Percentiles rank a stretch among this genome's conserved stretches.
Evolutionary conservation across 2,329 filamentous ascomycete genomes (phyloP).

Genomic region (Colletotrichum abscissum): DNA sequence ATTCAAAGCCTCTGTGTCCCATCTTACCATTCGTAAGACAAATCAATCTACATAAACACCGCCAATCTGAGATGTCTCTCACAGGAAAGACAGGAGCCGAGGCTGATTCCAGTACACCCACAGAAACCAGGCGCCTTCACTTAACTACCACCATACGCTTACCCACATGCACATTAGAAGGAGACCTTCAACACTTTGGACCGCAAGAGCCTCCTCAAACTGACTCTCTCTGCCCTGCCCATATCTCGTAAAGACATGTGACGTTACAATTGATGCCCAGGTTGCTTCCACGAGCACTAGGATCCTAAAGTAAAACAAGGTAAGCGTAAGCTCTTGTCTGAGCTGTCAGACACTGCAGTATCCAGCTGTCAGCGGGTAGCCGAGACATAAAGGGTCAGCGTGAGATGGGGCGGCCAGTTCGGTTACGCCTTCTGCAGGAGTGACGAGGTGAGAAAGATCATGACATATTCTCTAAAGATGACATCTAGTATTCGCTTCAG

Average conservation of each 20-base stretch:
- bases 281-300: not conserved
- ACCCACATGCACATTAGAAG: no score
- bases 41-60: not conserved
- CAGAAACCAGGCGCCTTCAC: not conserved
- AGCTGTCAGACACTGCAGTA: slow-evolving; percentile 17
- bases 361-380: not conserved
- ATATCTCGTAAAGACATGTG: not conserved
- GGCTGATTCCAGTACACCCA: not conserved
- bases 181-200: fast-evolving
- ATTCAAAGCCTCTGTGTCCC: not conserved
- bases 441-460: not conserved
- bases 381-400: slow-evolving; percentile 1
- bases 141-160: not conserved
- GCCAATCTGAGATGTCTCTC: not conserved
- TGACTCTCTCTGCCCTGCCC: not conserved
- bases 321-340: not conserved
- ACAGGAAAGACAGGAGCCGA: no score
- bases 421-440: not conserved
- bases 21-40: not conserved
- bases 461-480: not conserved
- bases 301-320: not conserved
- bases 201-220: not conserved
- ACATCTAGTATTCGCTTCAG: not conserved
- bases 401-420: not conserved
- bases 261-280: not conserved